Base-by-base conservation (phyloP, 176 grass and related monocot genomes). In the Thinopyrum elongatum region DNA sequence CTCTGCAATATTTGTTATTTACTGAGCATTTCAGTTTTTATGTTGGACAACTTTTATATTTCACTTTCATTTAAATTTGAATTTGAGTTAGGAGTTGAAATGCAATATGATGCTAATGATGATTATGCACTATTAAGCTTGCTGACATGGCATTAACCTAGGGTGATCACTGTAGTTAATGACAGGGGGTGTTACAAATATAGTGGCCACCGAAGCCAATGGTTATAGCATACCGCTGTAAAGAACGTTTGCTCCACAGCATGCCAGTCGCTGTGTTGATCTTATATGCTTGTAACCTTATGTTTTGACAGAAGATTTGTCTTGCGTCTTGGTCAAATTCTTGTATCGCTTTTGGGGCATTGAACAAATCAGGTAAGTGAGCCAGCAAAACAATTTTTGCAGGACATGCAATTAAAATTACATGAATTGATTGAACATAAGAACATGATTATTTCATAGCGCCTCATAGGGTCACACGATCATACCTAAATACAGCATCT, bases 401-500 rank as follows among this genome's bases (percentile, higher is more conserved):
- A 46, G 49, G 11, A n/a, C 35, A 14, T 72, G 26, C 31, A 72
- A 72, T 10, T 44, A 7, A 26, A 53, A 59, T 79, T 28, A 30
- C 60, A 68, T 51, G 6, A 49, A 31, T 14, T 31, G 10, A 68
- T 14, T 68, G 28, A 69, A 35, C 79, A 35, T 66, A 66, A 78
- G 21, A 47, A 77, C 61, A 44, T 85, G 42, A 39, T 73, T 31
- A 76, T 88, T 81, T 28, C 29, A 46, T 64, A 70, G 53, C 14
- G 2, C 64, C 63, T 66, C 70, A 13, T 65, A 81, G 25, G 86
- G 83, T 80, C 60, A 78, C 77, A 65, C 44, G n/a, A 80, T 75
- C 49, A 78, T 33, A 71, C 44, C 42, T 75, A 70, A 83, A 74
- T 84, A 88, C 57, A 87, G 39, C 51, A 86, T 74, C 65, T 85